Evolutionary conservation across 192 early-diverging fungal genomes (phyloP).

Genomic region (Rhizophagus prolifer): DNA sequence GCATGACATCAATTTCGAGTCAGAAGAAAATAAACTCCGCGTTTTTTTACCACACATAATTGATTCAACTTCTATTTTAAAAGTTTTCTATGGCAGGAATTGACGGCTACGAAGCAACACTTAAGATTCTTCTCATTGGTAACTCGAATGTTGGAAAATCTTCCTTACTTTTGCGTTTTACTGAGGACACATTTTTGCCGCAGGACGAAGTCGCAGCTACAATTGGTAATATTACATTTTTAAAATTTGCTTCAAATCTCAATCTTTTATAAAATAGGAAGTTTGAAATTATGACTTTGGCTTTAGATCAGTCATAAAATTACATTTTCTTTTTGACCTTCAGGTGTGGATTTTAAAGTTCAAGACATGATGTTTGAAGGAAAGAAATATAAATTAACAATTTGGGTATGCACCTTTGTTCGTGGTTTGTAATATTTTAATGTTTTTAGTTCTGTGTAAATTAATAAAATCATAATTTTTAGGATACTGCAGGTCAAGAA

Average conservation of each 20-base stretch:
- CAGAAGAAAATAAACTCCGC: too few relatives aligned
- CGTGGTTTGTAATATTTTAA: neutral
- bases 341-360: slow-evolving; percentile 98
- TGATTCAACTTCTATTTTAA: too few relatives aligned
- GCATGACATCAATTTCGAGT: too few relatives aligned
- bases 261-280: neutral
- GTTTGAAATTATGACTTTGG: neutral
- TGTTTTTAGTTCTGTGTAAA: neutral
- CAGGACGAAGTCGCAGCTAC: slow-evolving; percentile 91
- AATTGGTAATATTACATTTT: slow-evolving; percentile 53
- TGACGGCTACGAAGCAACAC: slow-evolving; percentile 57
- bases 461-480: slow-evolving; percentile 9
- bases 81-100: neutral
- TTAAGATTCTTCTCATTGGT: slow-evolving; percentile 94
- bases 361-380: slow-evolving; percentile 83
- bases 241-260: neutral
- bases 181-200: slow-evolving; percentile 89
- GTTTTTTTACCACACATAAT: too few relatives aligned
- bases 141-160: slow-evolving; percentile 96
- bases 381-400: slow-evolving; percentile 92
- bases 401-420: slow-evolving; percentile 66
- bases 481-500: slow-evolving; percentile 99
- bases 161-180: slow-evolving; percentile 88
- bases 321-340: neutral
- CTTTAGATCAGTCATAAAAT: neutral